Evolutionary conservation across 2,329 filamentous ascomycete species (phyloP).

Genomic region (Diplodia seriata): DNA sequence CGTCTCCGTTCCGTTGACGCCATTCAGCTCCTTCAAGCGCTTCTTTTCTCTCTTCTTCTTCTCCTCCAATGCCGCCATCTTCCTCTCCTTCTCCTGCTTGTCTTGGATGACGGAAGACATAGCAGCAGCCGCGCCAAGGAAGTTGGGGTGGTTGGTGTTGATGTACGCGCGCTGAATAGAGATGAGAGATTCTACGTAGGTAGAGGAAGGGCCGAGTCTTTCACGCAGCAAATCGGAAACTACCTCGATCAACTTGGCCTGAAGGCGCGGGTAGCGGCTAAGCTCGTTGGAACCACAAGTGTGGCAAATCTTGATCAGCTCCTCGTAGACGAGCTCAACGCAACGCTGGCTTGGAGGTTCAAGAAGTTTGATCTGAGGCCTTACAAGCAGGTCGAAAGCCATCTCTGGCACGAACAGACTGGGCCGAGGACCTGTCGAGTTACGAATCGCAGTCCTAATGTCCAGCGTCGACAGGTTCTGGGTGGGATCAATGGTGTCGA

Average conservation of each 20-base stretch:
- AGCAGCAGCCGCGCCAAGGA: conserved; percentile 92
- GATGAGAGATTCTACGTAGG: conserved; percentile 94
- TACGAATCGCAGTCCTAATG: conserved; percentile 95
- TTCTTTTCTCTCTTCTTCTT: conserved; percentile 83
- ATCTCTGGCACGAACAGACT: conserved; percentile 97
- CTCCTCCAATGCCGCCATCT: conserved; percentile 72
- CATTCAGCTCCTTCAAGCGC: conserved; percentile 80
- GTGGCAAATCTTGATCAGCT: conserved; percentile 99
- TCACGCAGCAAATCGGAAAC: conserved; percentile 95
- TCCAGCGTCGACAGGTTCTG: conserved; percentile 93
- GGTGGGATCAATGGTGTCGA: conserved; percentile 95
- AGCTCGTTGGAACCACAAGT: conserved; percentile 96
- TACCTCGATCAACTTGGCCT: conserved; percentile 97
- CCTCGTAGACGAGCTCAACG: conserved; percentile 97
- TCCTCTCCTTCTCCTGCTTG: conserved; percentile 93
- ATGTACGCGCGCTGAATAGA: conserved; percentile 98
- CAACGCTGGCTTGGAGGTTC: conserved; percentile 95
- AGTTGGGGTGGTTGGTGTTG: conserved; percentile 99
- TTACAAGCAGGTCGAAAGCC: conserved; percentile 95
- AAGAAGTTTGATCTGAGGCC: conserved; percentile 96
- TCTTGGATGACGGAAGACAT: conserved; percentile 97
- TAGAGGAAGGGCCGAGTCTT: conserved; percentile 84
- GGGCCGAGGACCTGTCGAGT: conserved; percentile 93
- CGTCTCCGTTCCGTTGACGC: conserved; percentile 74
- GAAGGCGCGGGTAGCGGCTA: conserved; percentile 86